These are phyloP conservation scores for Phaffomyces opuntiae DNA, from an alignment of 805 yeast species.

Conservation along the genomic window DNA sequence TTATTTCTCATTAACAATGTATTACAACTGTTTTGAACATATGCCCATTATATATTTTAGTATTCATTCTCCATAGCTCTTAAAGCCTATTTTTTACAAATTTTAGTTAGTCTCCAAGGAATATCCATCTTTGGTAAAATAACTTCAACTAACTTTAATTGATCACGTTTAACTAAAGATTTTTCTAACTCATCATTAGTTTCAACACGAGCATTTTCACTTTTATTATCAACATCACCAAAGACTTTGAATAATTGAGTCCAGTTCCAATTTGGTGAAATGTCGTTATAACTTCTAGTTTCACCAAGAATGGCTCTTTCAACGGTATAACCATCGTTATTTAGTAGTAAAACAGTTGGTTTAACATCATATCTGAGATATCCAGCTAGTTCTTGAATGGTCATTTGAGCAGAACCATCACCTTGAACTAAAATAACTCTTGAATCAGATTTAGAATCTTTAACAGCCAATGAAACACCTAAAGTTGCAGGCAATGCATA, in stretches of 20 bases:
- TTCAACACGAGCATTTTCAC: slow-evolving; percentile 37
- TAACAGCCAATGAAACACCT: slow-evolving; percentile 55
- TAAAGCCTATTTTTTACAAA: slow-evolving; percentile 3
- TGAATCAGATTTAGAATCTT: slow-evolving; percentile 28
- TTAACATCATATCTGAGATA: slow-evolving; percentile 46
- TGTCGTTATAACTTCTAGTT: slow-evolving; percentile 49
- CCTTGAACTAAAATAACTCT: slow-evolving; percentile 57
- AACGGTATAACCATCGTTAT: slow-evolving; percentile 61
- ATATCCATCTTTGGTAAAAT: slow-evolving; percentile 56
- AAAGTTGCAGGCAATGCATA: slow-evolving; percentile 57
- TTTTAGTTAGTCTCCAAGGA: slow-evolving; percentile 30
- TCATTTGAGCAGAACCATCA: slow-evolving; percentile 63
- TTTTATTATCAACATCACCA: slow-evolving; percentile 41
- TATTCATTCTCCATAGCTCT: too few species aligned
- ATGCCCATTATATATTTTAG: too few species aligned
- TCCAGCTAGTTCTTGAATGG: slow-evolving; percentile 58
- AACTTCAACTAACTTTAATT: slow-evolving; percentile 49
- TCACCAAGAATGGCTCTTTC: slow-evolving; percentile 57
- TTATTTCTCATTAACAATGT: too few species aligned
- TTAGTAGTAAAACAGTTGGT: slow-evolving; percentile 53
- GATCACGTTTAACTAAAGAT: background rate
- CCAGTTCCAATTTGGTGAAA: slow-evolving; percentile 54
- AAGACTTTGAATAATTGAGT: slow-evolving; percentile 39
- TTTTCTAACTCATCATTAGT: slow-evolving; percentile 2
- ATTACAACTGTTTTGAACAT: too few species aligned